Percentiles rank a stretch among this genome's conserved stretches.
These are phyloP conservation scores for Dactylonectria estremocensis DNA, from an alignment of 2,329 filamentous ascomycete species.

Conservation along the genomic window DNA sequence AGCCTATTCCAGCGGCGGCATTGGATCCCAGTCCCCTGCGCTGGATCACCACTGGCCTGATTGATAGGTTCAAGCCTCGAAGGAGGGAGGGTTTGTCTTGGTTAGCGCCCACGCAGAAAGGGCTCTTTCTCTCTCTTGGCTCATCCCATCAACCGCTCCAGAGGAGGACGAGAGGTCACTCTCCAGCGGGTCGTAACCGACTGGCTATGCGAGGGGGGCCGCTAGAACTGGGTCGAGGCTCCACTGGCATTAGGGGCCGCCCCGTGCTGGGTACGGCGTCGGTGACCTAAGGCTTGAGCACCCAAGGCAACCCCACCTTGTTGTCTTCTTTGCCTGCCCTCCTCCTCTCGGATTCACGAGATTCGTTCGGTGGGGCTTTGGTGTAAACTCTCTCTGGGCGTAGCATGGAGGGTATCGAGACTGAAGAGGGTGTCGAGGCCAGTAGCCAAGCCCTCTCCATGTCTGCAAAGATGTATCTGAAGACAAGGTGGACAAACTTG, in stretches of 20 bases:
- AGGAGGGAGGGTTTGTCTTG: slow-evolving; percentile 14
- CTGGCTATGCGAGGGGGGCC: not conserved
- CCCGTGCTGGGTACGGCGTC: slow-evolving; percentile 5
- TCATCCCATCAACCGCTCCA: slow-evolving; percentile 28
- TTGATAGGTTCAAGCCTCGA: slow-evolving; percentile 38
- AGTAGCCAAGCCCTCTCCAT: not conserved
- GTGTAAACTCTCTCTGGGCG: slow-evolving; percentile 20
- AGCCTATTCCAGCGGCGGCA: slow-evolving; percentile 28
- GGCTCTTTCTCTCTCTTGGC: no score
- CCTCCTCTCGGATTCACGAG: slow-evolving; percentile 1
- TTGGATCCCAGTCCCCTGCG: slow-evolving; percentile 37
- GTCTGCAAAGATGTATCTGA: not conserved
- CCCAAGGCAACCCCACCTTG: not conserved
- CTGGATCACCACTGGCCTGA: slow-evolving; percentile 18
- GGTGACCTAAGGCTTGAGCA: slow-evolving; percentile 19
- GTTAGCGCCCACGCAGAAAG: slow-evolving; percentile 17
- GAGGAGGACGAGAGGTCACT: not conserved
- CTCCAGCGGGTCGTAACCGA: slow-evolving; percentile 27
- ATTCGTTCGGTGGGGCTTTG: slow-evolving; percentile 9
- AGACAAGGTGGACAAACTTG: not conserved
- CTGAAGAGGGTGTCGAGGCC: not conserved
- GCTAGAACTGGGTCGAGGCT: slow-evolving; percentile 15
- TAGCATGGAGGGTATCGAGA: not conserved
- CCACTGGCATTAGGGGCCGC: slow-evolving; percentile 10
- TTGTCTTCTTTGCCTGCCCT: not conserved